Percentiles rank a stretch among this genome's conserved stretches.
phyloP scores from a whole-genome alignment of 192 early-diverging fungal genomes.

The Jimgerdemannia lactiflua region DNA sequence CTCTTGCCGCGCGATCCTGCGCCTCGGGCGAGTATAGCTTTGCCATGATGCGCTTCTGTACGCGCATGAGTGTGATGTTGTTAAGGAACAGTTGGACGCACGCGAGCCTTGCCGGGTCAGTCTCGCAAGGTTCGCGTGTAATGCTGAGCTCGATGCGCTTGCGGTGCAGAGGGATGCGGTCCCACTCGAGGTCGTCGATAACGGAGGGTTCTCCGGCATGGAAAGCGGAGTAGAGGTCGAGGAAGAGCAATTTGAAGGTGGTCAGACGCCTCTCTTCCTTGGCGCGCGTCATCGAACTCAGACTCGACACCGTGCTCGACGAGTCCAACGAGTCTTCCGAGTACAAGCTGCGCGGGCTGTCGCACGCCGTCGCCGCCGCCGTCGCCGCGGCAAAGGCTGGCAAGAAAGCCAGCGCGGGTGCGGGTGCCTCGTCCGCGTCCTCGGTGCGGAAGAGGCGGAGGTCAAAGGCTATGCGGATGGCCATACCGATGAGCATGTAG shows the following conservation, averaged over 20 bases:
- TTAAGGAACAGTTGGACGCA: background rate
- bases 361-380: too few relatives aligned
- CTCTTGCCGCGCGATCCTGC: background rate
- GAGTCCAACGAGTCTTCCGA: background rate
- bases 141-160: background rate
- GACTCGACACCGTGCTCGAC: background rate
- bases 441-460: background rate
- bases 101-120: background rate
- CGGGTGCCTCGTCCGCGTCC: background rate
- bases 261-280: background rate
- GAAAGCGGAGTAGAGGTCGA: background rate
- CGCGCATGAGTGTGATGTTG: background rate
- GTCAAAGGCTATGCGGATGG: background rate
- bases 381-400: too few relatives aligned
- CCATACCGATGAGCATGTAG: conserved; percentile 1
- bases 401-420: background rate
- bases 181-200: background rate
- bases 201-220: background rate
- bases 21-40: background rate
- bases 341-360: background rate
- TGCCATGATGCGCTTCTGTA: conserved; percentile 5
- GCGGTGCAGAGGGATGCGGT: background rate
- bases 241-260: background rate
- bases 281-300: background rate
- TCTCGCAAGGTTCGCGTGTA: background rate